Percentiles rank a stretch among this genome's conserved stretches.
These are phyloP conservation scores for Pecoramyces ruminantium DNA, from an alignment of 192 early-diverging fungal species.

Conservation along the genomic window DNA sequence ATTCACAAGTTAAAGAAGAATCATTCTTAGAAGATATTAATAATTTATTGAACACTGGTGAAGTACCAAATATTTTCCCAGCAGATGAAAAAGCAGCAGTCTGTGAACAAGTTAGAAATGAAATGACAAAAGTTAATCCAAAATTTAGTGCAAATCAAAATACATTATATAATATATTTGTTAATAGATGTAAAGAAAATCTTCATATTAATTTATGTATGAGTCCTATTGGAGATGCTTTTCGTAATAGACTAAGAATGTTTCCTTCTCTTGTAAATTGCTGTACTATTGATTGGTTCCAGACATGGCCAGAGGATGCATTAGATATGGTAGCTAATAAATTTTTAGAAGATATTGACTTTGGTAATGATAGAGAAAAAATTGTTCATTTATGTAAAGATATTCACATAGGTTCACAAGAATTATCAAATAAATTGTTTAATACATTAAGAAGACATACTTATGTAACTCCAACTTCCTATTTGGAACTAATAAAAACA, in stretches of 20 bases:
- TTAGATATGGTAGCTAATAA: conserved; percentile 38
- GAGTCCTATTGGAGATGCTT: conserved; percentile 46
- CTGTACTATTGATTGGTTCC: conserved; percentile 51
- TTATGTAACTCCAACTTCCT: conserved; percentile 41
- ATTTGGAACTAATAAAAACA: conserved; percentile 18
- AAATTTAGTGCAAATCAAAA: conserved; percentile 17
- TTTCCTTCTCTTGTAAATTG: conserved; percentile 45
- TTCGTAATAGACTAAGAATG: conserved; percentile 29
- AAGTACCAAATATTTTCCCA: conserved; percentile 41
- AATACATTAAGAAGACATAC: conserved; percentile 26
- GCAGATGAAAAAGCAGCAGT: conserved; percentile 34
- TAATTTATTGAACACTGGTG: conserved; percentile 32
- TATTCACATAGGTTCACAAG: conserved; percentile 29
- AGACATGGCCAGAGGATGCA: conserved; percentile 46
- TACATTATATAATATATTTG: conserved; percentile 38
- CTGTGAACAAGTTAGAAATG: conserved; percentile 27
- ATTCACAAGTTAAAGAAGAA: conserved; percentile 43
- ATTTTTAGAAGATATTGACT: conserved; percentile 34
- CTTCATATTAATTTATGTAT: conserved; percentile 43
- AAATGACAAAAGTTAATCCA: conserved; percentile 6
- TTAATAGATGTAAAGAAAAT: conserved; percentile 30
- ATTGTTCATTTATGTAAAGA: conserved; percentile 21
- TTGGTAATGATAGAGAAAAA: conserved; percentile 6
- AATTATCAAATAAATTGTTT: conserved; percentile 26
- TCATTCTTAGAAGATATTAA: conserved; percentile 43